A percentile compares a stretch with the other conserved stretches of the same genome.
Conservation (phyloP, 129 eudicot species). For the Tagetes patula region DNA sequence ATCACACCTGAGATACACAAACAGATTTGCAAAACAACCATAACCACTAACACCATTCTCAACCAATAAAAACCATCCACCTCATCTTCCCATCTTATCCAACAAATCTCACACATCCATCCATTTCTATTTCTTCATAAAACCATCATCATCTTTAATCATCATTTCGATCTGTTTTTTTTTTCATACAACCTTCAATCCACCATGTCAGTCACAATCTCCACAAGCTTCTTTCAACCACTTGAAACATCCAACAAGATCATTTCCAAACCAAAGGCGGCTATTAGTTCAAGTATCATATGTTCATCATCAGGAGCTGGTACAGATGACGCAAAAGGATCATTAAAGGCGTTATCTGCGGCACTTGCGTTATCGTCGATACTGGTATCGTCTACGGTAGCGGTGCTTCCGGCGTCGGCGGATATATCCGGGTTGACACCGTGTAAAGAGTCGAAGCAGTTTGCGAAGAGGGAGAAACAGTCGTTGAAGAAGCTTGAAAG, state of each 20-base stretch:
- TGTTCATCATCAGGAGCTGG: conserved; percentile 22
- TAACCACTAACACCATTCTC: conserved; percentile 28
- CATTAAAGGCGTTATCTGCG: conserved; percentile 67
- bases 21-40: conserved; percentile 29
- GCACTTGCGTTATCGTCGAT: conserved; percentile 83
- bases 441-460: conserved; percentile 94
- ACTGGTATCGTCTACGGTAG: conserved; percentile 65
- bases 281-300: conserved; percentile 8
- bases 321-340: conserved; percentile 20
- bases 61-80: conserved; percentile 24
- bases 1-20: neutral
- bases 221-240: conserved; percentile 41
- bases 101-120: conserved; percentile 19
- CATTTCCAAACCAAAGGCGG: conserved; percentile 24
- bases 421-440: conserved; percentile 93
- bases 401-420: conserved; percentile 75
- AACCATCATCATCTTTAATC: neutral
- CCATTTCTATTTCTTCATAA: conserved; percentile 29
- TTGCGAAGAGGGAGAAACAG: conserved; percentile 92
- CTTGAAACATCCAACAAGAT: conserved; percentile 26
- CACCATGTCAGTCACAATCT: conserved; percentile 34
- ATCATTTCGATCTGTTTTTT: neutral
- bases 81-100: conserved; percentile 36
- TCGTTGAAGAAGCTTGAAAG: conserved; percentile 76
- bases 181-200: neutral